Evolutionary conservation across 2,329 filamentous ascomycete genomes (phyloP), one percentile per base, ranked within the genome.

Genomic region (Fusarium pseudograminearum): DNA sequence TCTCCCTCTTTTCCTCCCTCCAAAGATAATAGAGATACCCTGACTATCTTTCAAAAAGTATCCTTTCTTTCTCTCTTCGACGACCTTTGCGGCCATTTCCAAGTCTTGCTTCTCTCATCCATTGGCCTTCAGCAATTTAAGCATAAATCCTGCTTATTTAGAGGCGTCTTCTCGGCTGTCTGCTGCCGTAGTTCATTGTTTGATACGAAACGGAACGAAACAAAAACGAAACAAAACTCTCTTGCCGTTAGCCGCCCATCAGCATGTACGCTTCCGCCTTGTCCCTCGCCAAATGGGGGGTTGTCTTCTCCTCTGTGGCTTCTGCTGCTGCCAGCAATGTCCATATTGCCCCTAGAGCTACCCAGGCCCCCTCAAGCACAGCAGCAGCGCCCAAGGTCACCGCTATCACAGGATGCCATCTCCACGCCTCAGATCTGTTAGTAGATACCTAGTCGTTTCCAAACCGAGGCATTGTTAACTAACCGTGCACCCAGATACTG

Each of bases 361-460:
- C 79, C n/a, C 57, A 71, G 16, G 75, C 76, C 22, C 65, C 76
- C n/a, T 67, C 77, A 15, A 65, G 73, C 6, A 65, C 76, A 10
- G 63, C 73, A 22, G 38, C 50, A 14, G 60, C 52, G 24, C 62
- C 74, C 15, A 58, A 73, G 18, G 71, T 82, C 16, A 82, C 80
- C 2, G 80, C 80, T 33, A 73, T 83, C 16, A 80, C 81, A 2
- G 75, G 72, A 44, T 84, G 82, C 57, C 83, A 84, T 66, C 69
- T 82, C 7, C 82, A 85, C 47, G 81, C 72, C 11, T 71, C 77
- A 5, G 69, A 78, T 20, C 56, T 85, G 82, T 84, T 71, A 55
- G 80, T 76, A 22, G 15, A 22, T 38, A 10, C 10, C 50, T 52
- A 45, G 28, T 34, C 31, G 20, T 8, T 22, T 24, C 28, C 45